Conservation (phyloP, 371 early-diverging fungal species). For the Actinomucor elegans region DNA sequence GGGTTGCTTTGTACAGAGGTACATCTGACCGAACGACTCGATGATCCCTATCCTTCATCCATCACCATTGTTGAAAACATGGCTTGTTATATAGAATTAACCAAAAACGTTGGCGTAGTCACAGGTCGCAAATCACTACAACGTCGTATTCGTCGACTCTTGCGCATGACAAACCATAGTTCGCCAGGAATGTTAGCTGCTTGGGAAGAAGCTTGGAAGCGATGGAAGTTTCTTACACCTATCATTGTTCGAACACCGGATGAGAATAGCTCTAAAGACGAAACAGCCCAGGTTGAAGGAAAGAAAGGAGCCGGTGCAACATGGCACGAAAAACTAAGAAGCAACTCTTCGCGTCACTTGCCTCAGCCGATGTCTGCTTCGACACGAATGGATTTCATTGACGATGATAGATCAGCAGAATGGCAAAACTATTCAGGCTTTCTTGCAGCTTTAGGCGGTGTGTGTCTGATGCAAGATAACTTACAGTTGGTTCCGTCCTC, state of each 20-base stretch:
- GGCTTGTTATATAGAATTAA: constrained; percentile 66
- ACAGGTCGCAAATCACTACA: constrained; percentile 72
- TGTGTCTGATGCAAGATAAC: constrained; percentile 40
- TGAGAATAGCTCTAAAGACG: constrained; percentile 17
- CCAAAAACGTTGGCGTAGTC: constrained; percentile 43
- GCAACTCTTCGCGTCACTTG: constrained; percentile 4
- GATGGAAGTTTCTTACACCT: constrained; percentile 64
- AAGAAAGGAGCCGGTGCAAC: constrained; percentile 9
- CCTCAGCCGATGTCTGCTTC: background rate
- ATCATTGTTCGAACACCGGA: constrained; percentile 38
- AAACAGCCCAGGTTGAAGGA: background rate
- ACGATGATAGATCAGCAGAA: constrained; percentile 36
- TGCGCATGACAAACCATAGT: constrained; percentile 61
- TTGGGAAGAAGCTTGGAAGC: constrained; percentile 80
- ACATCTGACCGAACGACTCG: constrained; percentile 53
- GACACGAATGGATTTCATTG: constrained; percentile 14
- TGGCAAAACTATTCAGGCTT: constrained; percentile 72
- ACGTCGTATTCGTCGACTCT: constrained; percentile 66
- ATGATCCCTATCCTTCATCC: constrained; percentile 44
- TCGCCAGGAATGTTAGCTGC: constrained; percentile 78
- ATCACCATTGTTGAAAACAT: constrained; percentile 70
- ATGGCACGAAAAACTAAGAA: constrained; percentile 27
- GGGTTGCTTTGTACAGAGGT: constrained; percentile 59
- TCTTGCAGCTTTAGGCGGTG: constrained; percentile 66
- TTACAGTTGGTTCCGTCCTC: background rate